Evolutionary conservation across 164 flowering plant genomes (phyloP).

Genomic region (Santalum album): DNA sequence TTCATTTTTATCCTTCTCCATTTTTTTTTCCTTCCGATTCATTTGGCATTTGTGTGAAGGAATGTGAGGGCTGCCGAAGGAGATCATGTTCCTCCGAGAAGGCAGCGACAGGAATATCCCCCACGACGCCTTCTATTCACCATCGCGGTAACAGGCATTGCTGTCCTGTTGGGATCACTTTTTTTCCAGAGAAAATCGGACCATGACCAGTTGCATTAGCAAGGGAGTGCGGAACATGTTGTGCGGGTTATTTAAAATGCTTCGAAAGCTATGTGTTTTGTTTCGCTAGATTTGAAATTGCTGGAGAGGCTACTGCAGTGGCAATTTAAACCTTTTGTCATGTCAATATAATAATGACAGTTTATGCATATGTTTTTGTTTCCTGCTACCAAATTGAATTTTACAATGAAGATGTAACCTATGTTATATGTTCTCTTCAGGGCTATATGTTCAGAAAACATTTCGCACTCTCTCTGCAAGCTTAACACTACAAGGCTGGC

Average conservation of each 20-base stretch:
- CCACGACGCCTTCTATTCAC: not conserved
- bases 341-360: too few species aligned
- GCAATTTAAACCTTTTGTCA: too few species aligned
- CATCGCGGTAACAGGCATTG: not conserved
- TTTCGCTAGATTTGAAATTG: not conserved
- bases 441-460: too few species aligned
- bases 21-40: not conserved
- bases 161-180: not conserved
- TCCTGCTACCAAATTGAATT: too few species aligned
- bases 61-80: not conserved
- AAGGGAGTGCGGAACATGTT: not conserved
- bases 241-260: not conserved
- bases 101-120: not conserved
- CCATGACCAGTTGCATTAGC: not conserved
- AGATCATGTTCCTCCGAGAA: not conserved
- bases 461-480: too few species aligned
- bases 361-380: too few species aligned
- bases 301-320: not conserved
- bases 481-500: too few species aligned
- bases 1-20: not conserved
- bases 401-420: too few species aligned
- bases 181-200: slow-evolving; percentile 2
- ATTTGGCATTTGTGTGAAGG: not conserved
- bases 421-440: too few species aligned
- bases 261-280: not conserved